These are phyloP conservation scores for Penicillium nordicum DNA, from an alignment of 2,329 filamentous ascomycete species.

Conservation along the genomic window DNA sequence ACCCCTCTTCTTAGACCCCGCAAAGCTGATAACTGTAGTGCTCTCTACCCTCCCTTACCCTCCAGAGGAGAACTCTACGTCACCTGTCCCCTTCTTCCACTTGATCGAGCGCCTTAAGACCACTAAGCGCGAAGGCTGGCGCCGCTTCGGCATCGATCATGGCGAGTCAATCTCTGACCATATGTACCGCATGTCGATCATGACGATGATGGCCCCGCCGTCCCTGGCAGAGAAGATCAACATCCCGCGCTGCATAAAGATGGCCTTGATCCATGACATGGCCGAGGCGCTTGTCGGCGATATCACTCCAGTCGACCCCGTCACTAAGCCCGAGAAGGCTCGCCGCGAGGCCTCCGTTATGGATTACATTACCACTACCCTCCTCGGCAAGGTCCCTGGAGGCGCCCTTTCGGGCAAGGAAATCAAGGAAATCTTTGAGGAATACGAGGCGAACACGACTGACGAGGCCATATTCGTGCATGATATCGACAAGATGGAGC, in stretches of 20 bases:
- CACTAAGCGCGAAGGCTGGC: constrained; percentile 93
- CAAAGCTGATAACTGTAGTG: constrained; percentile 44
- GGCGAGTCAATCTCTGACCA: constrained; percentile 95
- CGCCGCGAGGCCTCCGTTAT: constrained; percentile 84
- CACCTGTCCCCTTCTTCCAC: constrained; percentile 90
- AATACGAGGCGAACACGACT: constrained; percentile 87
- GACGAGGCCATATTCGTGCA: constrained; percentile 86
- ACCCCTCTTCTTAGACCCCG: neutral
- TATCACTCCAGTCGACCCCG: constrained; percentile 87
- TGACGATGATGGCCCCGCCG: constrained; percentile 85
- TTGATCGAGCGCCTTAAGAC: constrained; percentile 92
- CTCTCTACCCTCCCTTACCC: constrained; percentile 62
- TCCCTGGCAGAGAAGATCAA: constrained; percentile 69
- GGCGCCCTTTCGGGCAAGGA: constrained; percentile 62
- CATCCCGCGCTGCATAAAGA: constrained; percentile 79
- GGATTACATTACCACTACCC: constrained; percentile 74
- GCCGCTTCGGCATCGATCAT: constrained; percentile 70
- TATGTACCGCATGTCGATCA: constrained; percentile 99
- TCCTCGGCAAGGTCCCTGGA: constrained; percentile 74
- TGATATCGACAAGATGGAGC: constrained; percentile 95
- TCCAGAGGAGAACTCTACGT: constrained; percentile 60
- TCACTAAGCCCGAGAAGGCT: constrained; percentile 83
- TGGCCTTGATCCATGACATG: constrained; percentile 98
- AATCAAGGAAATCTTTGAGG: constrained; percentile 80
- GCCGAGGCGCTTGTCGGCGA: constrained; percentile 92